Percentiles rank a stretch among this genome's conserved stretches.
Evolutionary conservation across 1,284 basidiomycete species (phyloP).

Genomic region (Marasmius tenuissimus): DNA sequence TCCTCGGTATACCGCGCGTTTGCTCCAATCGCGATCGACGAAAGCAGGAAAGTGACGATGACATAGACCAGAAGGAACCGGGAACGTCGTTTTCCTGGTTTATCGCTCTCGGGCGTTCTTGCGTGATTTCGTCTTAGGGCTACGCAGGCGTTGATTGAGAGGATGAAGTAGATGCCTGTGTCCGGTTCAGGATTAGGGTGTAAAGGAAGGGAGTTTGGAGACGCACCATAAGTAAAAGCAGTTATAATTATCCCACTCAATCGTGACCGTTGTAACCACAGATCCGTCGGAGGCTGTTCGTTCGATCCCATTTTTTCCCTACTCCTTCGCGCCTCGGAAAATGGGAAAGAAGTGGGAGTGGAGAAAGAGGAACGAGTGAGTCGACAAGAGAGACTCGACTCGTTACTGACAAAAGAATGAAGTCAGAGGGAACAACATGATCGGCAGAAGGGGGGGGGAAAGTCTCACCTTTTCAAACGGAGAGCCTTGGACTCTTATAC

Average conservation of each 20-base stretch:
- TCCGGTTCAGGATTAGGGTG: not conserved
- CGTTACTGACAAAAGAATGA: too few relatives aligned
- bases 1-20: conserved; percentile 30
- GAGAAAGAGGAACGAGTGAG: too few relatives aligned
- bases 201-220: not conserved
- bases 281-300: not conserved
- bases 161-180: not conserved
- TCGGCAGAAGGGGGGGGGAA: too few relatives aligned
- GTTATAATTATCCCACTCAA: not conserved
- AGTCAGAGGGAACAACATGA: too few relatives aligned
- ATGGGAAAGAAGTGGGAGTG: too few relatives aligned
- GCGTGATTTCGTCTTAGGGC: not conserved
- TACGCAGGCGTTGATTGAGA: not conserved
- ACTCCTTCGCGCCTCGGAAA: too few relatives aligned
- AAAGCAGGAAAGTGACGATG: conserved; percentile 27
- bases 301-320: not conserved
- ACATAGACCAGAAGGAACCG: conserved; percentile 14
- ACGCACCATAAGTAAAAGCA: not conserved
- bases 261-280: not conserved
- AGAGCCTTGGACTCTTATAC: too few relatives aligned
- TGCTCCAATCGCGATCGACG: conserved; percentile 24
- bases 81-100: not conserved
- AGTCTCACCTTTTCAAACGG: too few relatives aligned
- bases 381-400: too few relatives aligned
- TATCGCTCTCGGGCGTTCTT: conserved; percentile 22